A percentile compares a stretch with the other conserved stretches of the same genome.
These are phyloP conservation scores for Stropharia rugosoannulata DNA, from an alignment of 768 basidiomycete genomes.

Conservation along the genomic window DNA sequence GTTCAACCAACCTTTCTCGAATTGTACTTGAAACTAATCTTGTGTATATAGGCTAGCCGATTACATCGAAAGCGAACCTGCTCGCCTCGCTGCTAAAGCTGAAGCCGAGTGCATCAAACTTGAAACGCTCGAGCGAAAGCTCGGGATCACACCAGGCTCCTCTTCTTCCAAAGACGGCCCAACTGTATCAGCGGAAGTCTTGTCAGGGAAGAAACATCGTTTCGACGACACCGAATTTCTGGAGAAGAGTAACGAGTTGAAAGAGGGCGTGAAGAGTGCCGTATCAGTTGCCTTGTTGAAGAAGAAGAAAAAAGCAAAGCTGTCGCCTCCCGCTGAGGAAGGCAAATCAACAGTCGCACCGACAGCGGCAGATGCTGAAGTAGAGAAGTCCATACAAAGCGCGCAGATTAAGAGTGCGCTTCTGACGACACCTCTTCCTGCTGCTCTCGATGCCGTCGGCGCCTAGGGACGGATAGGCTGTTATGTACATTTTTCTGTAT, in stretches of 20 bases:
- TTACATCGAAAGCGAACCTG: constrained; percentile 83
- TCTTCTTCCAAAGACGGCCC: constrained; percentile 28
- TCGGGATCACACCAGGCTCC: constrained; percentile 58
- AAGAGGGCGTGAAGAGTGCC: constrained; percentile 88
- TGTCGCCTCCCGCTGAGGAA: constrained; percentile 29
- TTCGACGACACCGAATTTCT: constrained; percentile 92
- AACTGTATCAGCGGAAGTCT: constrained; percentile 39
- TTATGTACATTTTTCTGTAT: constrained; percentile 26
- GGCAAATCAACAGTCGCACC: not conserved
- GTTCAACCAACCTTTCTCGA: not conserved
- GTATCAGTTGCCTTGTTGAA: constrained; percentile 58
- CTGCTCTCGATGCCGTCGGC: constrained; percentile 28
- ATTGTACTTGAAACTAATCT: not conserved
- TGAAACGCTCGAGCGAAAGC: constrained; percentile 79
- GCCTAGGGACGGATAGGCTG: constrained; percentile 27
- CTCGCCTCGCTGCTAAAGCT: constrained; percentile 73
- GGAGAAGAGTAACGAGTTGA: constrained; percentile 88
- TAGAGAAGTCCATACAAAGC: constrained; percentile 11
- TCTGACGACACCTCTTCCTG: constrained; percentile 7
- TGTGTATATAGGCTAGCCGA: constrained; percentile 61
- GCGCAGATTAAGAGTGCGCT: constrained; percentile 11
- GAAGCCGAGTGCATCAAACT: constrained; percentile 82
- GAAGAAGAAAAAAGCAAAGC: constrained; percentile 22
- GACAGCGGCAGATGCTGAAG: not conserved
- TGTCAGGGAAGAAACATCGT: constrained; percentile 79